Evolutionary conservation across 768 basidiomycete species (phyloP), one percentile per base, ranked within the genome.

Genomic region (Trametes villosa): DNA sequence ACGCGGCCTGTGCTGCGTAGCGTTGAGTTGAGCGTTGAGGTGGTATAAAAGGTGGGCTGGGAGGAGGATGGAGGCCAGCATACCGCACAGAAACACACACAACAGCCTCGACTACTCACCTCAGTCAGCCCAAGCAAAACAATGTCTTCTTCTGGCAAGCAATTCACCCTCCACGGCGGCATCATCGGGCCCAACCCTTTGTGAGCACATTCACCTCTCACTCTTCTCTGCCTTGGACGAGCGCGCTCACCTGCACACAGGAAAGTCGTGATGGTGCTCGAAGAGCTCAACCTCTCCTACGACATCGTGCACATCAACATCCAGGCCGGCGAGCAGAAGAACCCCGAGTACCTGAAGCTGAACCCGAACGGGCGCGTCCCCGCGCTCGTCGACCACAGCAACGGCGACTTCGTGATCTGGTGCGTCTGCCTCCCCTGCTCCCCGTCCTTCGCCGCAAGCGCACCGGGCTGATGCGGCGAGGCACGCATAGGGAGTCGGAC

Each of bases 301-400:
- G 67, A 72, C 59, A 36, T 58, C 46, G 49, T 66, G 31, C 63
- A 62, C 62, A 60, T 71, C 57, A 67, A 71, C 60, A 67, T 71
- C 63, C 15, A 26, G 30, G 65, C 62, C 33, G 38, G 40, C 38
- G 72, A 71, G 63, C 70, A 72, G 24, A 73, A 73, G 62, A 52
- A 57, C 17, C 64, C 67, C 7, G 67, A 58, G 26, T 59, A 61
- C 67, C 52, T 60, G 33, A 66, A 72, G 65, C 59, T 67, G 57
- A 74, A 75, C 62, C 73, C 72, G 5, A 74, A 73, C 66, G 75
- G 77, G 1, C 73, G 76, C 20, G 72, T 77, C 45, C 77, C 77
- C 13, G 69, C 75, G 7, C 56, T 78, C 47, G 65, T 73, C 51
- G 75, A 78, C 63, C 69, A 72, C 63, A 61, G 66, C 42, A 70